Evolutionary conservation across 148 eudicot genomes (phyloP), one percentile per base, ranked within the genome.

Genomic region (Talinum fruticosum): DNA sequence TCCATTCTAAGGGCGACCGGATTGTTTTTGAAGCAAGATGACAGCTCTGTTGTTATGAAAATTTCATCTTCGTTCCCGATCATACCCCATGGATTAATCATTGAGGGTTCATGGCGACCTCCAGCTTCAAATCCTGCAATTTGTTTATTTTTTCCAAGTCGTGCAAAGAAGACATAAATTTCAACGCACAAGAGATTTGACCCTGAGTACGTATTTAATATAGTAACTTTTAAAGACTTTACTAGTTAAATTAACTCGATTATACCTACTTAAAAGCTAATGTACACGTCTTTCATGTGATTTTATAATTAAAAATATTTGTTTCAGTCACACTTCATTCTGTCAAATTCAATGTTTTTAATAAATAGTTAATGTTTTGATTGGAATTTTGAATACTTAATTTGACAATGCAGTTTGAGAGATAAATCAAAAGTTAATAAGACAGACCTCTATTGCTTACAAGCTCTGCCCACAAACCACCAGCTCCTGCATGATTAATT

Each of bases 381-480:
- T 51, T 51, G 57, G n/a, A 5, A 51, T 51, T 51, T 51, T 51
- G 23, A 51, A 14, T 51, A 19, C n/a, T 0, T 1, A 2, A 15
- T 2, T 72, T 41, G 54, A 41, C 33, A 72, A 49, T 72, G 10
- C 36, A 30, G 10, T n/a, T 37, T 28, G 57, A 29, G 67, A 73
- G 6, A 45, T 28, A 30, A 33, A 67, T 18, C 5, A 21, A 15
- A 67, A 67, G 1, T 35, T 21, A 21, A 54, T 8, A 4, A n/a
- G 12, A 59, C 64, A 59, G 29, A 69, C 97, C 97, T 90, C 97
- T 84, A 66, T 92, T 92, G 77, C 77, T 82, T 69, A 92, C 92
- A 71, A 92, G 90, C 85, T 92, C 97, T 53, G 92, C 90, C 97
- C 97, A 92, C 76, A 92, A 83, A 35, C 97, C 97, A 54, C 97